A percentile compares a stretch with the other conserved stretches of the same genome.
Conservation (phyloP, 106 monocot species). For the Allium cepa region DNA sequence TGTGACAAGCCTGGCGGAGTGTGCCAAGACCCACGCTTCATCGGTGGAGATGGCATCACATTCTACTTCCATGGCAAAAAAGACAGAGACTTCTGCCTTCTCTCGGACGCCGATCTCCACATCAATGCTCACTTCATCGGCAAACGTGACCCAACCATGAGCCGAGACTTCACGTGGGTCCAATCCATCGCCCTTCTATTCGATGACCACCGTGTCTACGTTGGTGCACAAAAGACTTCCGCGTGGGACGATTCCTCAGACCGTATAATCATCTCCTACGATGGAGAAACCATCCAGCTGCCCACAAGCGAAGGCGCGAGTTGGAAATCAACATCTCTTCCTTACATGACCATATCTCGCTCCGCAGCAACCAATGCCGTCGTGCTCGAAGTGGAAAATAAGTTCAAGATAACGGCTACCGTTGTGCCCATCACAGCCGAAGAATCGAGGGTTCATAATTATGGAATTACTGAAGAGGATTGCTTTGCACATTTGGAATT, state of each 20-base stretch:
- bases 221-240: constrained; percentile 7
- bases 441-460: constrained; percentile 31
- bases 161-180: constrained; percentile 14
- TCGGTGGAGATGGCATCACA: constrained; percentile 36
- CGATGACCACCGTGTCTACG: constrained; percentile 19
- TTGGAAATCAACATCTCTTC: constrained; percentile 5
- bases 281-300: constrained; percentile 8
- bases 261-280: constrained; percentile 18
- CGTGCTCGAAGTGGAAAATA: constrained; percentile 6
- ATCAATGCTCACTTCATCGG: constrained; percentile 88
- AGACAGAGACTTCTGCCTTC: constrained; percentile 28
- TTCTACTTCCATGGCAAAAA: constrained; percentile 46
- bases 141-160: constrained; percentile 6
- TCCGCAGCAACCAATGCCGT: constrained; percentile 14
- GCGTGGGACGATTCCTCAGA: constrained; percentile 11
- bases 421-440: constrained; percentile 32
- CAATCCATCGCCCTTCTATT: constrained; percentile 26
- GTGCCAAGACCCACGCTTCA: constrained; percentile 30
- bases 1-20: constrained; percentile 8
- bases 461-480: constrained; percentile 29
- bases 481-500: constrained; percentile 41
- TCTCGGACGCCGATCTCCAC: constrained; percentile 32
- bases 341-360: constrained; percentile 8
- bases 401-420: constrained; percentile 19
- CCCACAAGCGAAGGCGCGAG: constrained; percentile 10